Evolutionary conservation across 2,329 filamentous ascomycete species (phyloP).

Genomic region (Dactylellina haptotyla): DNA sequence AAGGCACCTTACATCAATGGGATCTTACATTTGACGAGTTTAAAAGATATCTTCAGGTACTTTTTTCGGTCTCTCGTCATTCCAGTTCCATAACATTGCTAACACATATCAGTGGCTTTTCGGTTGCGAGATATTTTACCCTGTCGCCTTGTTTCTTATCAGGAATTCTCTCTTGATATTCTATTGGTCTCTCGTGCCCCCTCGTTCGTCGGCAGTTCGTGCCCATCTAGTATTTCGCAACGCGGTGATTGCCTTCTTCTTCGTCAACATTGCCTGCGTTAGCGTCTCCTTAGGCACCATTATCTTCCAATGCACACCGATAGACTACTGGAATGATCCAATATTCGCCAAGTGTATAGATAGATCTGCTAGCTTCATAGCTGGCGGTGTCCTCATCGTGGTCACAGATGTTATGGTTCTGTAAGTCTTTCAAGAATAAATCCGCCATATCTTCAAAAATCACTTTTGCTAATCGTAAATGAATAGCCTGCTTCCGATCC

Average conservation of each 20-base stretch:
- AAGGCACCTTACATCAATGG: constrained; percentile 50
- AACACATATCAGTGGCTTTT: constrained; percentile 28
- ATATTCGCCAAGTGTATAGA: constrained; percentile 63
- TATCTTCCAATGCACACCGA: constrained; percentile 62
- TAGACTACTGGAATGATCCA: constrained; percentile 59
- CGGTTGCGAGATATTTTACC: constrained; percentile 43
- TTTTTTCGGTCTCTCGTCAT: neutral
- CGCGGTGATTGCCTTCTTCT: constrained; percentile 49
- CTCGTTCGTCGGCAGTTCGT: constrained; percentile 39
- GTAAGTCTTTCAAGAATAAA: constrained; percentile 6
- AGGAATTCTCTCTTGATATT: constrained; percentile 49
- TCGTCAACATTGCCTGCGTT: constrained; percentile 44
- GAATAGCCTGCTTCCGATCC: constrained; percentile 64
- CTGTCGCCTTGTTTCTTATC: constrained; percentile 37
- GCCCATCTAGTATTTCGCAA: constrained; percentile 45
- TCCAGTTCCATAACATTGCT: neutral
- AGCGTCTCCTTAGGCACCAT: constrained; percentile 56
- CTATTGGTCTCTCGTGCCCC: constrained; percentile 49
- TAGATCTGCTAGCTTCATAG: constrained; percentile 66
- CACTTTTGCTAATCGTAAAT: neutral
- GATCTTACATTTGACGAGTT: constrained; percentile 45
- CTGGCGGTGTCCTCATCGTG: constrained; percentile 70
- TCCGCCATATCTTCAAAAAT: too few species aligned
- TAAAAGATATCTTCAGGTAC: constrained; percentile 37
- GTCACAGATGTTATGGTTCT: constrained; percentile 69